A percentile compares a stretch with the other conserved stretches of the same genome.
These are phyloP conservation scores for Ganoderma lingzhi DNA, from an alignment of 1,284 basidiomycete genomes.

Conservation along the genomic window DNA sequence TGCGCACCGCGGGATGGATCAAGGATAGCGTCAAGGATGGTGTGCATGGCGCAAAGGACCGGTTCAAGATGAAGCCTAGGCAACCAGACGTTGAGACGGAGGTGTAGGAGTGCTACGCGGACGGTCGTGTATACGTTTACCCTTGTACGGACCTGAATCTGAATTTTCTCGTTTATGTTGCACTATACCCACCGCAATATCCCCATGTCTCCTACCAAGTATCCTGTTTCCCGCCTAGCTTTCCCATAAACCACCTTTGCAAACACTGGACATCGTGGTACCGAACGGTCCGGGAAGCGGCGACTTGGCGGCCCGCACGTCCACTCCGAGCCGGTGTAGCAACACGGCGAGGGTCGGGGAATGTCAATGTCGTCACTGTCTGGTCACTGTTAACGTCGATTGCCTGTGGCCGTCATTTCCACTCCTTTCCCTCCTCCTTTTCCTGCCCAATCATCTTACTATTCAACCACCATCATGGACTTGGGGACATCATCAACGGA, in stretches of 20 bases:
- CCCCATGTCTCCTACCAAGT: too few relatives aligned
- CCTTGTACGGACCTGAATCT: background rate
- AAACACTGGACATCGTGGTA: too few relatives aligned
- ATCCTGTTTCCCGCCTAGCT: too few relatives aligned
- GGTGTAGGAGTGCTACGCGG: constrained; percentile 29
- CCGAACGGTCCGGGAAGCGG: too few relatives aligned
- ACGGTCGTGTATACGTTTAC: background rate
- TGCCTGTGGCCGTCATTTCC: background rate
- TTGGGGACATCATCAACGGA: background rate
- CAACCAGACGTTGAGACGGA: constrained; percentile 48
- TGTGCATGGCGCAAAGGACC: constrained; percentile 42
- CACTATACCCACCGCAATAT: too few relatives aligned
- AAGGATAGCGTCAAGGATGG: constrained; percentile 48
- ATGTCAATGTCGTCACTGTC: constrained; percentile 2
- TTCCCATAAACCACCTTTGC: too few relatives aligned
- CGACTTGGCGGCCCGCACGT: too few relatives aligned
- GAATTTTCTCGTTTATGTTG: background rate
- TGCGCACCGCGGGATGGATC: constrained; percentile 61
- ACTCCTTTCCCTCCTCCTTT: background rate
- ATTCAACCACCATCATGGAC: background rate
- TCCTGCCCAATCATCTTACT: background rate
- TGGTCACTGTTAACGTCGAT: constrained; percentile 4
- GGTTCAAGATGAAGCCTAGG: constrained; percentile 44
- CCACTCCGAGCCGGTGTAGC: too few relatives aligned
- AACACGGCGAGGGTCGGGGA: background rate